These are phyloP conservation scores for Collybia sordida DNA, from an alignment of 768 basidiomycete genomes.

Conservation along the genomic window DNA sequence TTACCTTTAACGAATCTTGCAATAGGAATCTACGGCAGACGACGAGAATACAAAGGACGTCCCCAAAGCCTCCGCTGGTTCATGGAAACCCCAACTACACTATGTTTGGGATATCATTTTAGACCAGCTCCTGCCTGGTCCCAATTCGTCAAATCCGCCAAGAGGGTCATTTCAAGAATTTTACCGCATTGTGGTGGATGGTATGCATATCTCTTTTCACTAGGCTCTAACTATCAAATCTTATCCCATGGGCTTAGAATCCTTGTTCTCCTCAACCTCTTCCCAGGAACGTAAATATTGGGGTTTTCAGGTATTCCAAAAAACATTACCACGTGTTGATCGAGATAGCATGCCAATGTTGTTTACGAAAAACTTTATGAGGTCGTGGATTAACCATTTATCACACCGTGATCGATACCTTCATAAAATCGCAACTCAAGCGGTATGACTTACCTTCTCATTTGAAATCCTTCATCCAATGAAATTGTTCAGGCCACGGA, in stretches of 20 bases:
- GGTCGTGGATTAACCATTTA: conserved; percentile 95
- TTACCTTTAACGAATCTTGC: neutral
- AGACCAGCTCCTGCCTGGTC: conserved; percentile 63
- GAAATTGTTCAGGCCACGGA: conserved; percentile 56
- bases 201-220: conserved; percentile 37
- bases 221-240: too few relatives aligned
- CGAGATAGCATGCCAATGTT: conserved; percentile 75
- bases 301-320: conserved; percentile 93
- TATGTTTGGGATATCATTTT: conserved; percentile 89
- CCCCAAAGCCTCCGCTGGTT: conserved; percentile 48
- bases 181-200: conserved; percentile 89
- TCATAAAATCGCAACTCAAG: conserved; percentile 84
- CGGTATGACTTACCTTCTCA: conserved; percentile 46
- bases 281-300: conserved; percentile 90
- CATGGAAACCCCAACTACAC: conserved; percentile 90
- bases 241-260: conserved; percentile 55
- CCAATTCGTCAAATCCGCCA: conserved; percentile 31
- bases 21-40: conserved; percentile 57
- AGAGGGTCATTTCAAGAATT: conserved; percentile 85
- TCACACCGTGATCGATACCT: conserved; percentile 85
- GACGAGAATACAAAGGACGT: conserved; percentile 51
- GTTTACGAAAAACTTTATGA: conserved; percentile 94
- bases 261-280: conserved; percentile 80
- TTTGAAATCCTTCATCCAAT: too few relatives aligned
- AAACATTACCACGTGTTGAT: conserved; percentile 67